Conservation (phyloP, 129 eudicot genomes). For the Silybum marianum region DNA sequence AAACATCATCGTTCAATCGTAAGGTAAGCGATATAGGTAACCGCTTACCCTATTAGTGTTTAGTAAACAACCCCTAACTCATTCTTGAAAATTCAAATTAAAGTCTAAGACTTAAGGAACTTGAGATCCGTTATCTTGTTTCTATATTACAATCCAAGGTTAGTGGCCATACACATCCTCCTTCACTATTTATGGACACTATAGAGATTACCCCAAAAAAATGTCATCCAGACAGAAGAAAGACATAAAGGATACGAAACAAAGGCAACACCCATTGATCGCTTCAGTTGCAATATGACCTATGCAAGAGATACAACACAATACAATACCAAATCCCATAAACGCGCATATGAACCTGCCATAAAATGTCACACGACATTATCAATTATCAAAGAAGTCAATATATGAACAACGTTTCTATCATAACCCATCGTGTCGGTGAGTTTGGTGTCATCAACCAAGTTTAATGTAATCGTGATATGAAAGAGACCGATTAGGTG, state of each 20-base stretch:
- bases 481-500: neutral
- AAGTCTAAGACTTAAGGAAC: neutral
- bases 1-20: no score
- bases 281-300: conserved; percentile 93
- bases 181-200: neutral
- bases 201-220: neutral
- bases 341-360: conserved; percentile 88
- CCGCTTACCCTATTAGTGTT: no score
- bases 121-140: neutral
- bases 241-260: conserved; percentile 74
- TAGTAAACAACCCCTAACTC: neutral
- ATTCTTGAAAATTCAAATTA: neutral
- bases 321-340: conserved; percentile 74
- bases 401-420: conserved; percentile 8
- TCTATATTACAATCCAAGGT: neutral
- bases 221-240: neutral
- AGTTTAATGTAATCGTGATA: neutral
- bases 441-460: neutral
- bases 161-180: neutral
- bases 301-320: conserved; percentile 65
- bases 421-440: neutral
- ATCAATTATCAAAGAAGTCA: neutral
- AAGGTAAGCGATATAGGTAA: no score
- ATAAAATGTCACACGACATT: conserved; percentile 11
- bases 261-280: conserved; percentile 82